phyloP scores from a whole-genome alignment of 108 stramenopile genomes.

The Epipyxis sp. region DNA sequence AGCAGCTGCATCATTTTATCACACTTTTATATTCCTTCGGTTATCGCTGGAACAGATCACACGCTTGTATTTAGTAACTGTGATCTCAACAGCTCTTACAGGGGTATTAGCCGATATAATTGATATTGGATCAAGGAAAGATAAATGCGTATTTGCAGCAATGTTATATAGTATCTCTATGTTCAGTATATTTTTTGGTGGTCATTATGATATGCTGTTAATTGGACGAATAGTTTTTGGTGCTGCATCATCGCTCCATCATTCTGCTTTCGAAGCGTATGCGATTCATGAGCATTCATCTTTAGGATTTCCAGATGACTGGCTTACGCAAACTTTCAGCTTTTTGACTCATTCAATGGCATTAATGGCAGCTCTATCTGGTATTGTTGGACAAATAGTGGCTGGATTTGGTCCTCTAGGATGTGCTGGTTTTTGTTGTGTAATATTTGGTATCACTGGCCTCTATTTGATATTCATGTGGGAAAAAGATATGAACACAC shows the following conservation, averaged over 20 bases:
- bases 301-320: conserved; percentile 36
- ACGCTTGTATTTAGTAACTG: not conserved
- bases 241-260: conserved; percentile 23
- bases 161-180: conserved; percentile 17
- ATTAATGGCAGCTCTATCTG: not conserved
- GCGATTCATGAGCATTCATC: conserved; percentile 26
- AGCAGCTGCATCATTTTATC: conserved; percentile 7
- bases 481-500: conserved; percentile 23
- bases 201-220: conserved; percentile 26
- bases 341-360: conserved; percentile 20
- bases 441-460: not conserved
- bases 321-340: conserved; percentile 35
- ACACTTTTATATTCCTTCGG: not conserved
- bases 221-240: conserved; percentile 17
- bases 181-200: conserved; percentile 31
- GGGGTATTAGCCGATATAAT: not conserved
- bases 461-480: not conserved
- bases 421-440: not conserved
- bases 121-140: conserved; percentile 16
- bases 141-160: conserved; percentile 10
- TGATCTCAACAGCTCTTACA: not conserved
- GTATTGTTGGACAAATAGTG: not conserved
- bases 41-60: conserved; percentile 9
- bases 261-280: conserved; percentile 36
- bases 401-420: not conserved